Evolutionary conservation across 148 eudicot genomes (phyloP), one percentile per base, ranked within the genome.

Genomic region (Camellia sinensis): DNA sequence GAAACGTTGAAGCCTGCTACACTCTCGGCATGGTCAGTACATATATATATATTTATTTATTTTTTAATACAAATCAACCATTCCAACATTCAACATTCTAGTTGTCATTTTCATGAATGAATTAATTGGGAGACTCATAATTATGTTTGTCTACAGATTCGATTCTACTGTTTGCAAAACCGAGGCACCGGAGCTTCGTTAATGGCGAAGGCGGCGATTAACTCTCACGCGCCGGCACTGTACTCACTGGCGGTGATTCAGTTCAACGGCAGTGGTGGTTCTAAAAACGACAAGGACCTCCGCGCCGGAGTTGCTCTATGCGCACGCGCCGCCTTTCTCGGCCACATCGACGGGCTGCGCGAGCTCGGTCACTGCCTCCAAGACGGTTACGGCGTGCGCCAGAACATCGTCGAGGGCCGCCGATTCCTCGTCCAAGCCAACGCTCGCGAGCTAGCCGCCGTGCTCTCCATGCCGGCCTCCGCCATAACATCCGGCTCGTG

Each of bases 351-450:
- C 80, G 95, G 95, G 0, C 81, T 94, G 22, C 89, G 98, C 0
- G 98, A 94, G 85, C 91, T 94, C 5, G 98, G 98, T 18, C 98
- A 94, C 81, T 94, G 97, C 68, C 90, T 94, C 2, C 98, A 94
- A 72, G 98, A 94, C 86, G 98, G 98, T 21, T 94, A 92, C 85
- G 97, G 98, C 68, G 95, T 94, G 46, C 88, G 89, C n/a, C 94
- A 87, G 19, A 92, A 91, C 86, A 60, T 92, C 21, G 73, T 87
- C 7, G 97, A 92, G 54, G 98, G 98, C 0, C 91, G 97, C 8
- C 92, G 93, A 0, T 91, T 94, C 61, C 87, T 94, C 1, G 92
- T 94, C 74, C 97, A 91, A 60, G 98, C 98, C 46, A 94, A 94
- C 90, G 95, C 98, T 18, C 93, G 93, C 70, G 98, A 94, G 89